A percentile compares a stretch with the other conserved stretches of the same genome.
Conservation (phyloP, 768 basidiomycete species). For the Calocera viscosa region DNA sequence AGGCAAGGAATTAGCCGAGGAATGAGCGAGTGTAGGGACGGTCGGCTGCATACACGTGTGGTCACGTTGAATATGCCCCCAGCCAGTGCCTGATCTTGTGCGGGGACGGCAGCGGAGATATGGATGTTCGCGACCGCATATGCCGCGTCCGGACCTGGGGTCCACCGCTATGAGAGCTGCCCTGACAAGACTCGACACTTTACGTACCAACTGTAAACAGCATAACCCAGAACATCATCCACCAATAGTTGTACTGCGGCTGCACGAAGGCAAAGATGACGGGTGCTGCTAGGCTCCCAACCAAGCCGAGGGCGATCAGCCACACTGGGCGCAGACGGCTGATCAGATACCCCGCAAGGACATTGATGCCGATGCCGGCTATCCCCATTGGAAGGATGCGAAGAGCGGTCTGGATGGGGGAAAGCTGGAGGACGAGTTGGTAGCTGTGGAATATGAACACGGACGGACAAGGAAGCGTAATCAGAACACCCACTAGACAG, state of each 20-base stretch:
- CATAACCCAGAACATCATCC: conserved; percentile 26
- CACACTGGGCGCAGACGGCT: conserved; percentile 23
- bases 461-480: not conserved
- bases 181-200: conserved; percentile 11
- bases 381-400: conserved; percentile 28
- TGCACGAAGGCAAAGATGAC: conserved; percentile 28
- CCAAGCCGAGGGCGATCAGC: conserved; percentile 25
- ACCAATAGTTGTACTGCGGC: conserved; percentile 26
- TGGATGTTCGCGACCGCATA: conserved; percentile 29
- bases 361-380: conserved; percentile 21
- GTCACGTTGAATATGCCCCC: conserved; percentile 30
- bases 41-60: conserved; percentile 20
- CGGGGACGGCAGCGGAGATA: conserved; percentile 24
- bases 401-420: conserved; percentile 27
- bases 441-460: conserved; percentile 18
- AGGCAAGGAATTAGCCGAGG: not conserved
- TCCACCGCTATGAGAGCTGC: not conserved
- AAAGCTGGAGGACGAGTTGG: conserved; percentile 25
- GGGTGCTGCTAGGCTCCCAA: conserved; percentile 25
- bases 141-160: not conserved
- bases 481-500: conserved; percentile 22
- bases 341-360: conserved; percentile 21
- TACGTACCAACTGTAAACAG: conserved; percentile 20
- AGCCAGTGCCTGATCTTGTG: conserved; percentile 28
- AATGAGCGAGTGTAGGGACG: not conserved